These are phyloP conservation scores for Mycena capillaripes DNA, from an alignment of 768 basidiomycete species.

Conservation along the genomic window DNA sequence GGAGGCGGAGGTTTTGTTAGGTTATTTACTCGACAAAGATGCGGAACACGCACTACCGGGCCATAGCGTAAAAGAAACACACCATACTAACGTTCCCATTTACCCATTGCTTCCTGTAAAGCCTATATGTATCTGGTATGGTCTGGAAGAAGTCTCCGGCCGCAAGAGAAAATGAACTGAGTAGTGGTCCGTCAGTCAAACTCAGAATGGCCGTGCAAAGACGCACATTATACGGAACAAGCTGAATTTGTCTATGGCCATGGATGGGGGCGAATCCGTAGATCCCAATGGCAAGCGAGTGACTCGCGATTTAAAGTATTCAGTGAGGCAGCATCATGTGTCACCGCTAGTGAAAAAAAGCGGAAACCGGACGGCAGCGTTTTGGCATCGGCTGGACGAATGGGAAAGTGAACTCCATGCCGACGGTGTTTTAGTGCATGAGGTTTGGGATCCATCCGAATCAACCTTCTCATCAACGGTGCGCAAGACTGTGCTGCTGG, in stretches of 20 bases:
- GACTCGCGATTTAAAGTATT: neutral
- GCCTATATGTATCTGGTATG: conserved; percentile 20
- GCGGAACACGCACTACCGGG: conserved; percentile 28
- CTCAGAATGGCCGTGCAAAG: neutral
- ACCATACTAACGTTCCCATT: conserved; percentile 8
- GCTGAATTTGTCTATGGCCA: conserved; percentile 24
- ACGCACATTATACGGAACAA: conserved; percentile 33
- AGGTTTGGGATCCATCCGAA: too few relatives aligned
- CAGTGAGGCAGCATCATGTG: neutral
- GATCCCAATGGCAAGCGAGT: too few relatives aligned
- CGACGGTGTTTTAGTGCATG: too few relatives aligned
- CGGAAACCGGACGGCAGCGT: too few relatives aligned
- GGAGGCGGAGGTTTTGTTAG: neutral
- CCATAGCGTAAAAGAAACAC: conserved; percentile 29
- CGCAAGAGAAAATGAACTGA: conserved; percentile 28
- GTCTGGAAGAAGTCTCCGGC: conserved; percentile 32
- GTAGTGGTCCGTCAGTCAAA: neutral
- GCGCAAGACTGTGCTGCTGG: too few relatives aligned
- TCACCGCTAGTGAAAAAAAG: too few relatives aligned
- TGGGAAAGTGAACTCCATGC: too few relatives aligned
- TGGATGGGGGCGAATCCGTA: neutral
- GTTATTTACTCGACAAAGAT: neutral
- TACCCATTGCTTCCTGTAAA: conserved; percentile 30
- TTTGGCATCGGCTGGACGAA: too few relatives aligned
- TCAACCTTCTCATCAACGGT: too few relatives aligned